Base-by-base conservation (phyloP, 805 yeast genomes). In the Debaryomyces hansenii region DNA sequence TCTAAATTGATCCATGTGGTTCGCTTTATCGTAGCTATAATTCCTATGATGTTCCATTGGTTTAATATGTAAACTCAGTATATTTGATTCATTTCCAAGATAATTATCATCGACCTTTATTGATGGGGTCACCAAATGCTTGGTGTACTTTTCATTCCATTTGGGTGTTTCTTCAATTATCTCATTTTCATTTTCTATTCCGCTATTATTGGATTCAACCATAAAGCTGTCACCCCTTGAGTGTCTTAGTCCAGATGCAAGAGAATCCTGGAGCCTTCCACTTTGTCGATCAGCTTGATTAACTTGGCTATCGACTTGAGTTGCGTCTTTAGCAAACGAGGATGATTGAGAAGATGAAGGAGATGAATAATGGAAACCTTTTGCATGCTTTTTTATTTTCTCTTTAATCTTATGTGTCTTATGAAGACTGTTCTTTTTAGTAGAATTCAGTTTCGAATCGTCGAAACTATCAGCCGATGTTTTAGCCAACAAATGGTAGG, bases 351-450 rank as follows among this genome's bases (percentile, higher is more conserved):
- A 31, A 9, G 40, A 37, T 37, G 40, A 37, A 1, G 41, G 40
- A 3, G 50, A 38, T 11, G 40, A 37, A 40, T 40, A 24, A 34
- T 50, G 46, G n/a, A 52, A 20, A 18, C 48, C 52, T 27, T 39
- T 37, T 8, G 47, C 41, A 20, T 39, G 47, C 37, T 41, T 50
- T 35, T 46, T 47, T 31, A 51, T 39, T 24, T 45, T 47, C 4
- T 41, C 47, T 31, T 44, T 52, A n/a, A 49, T 18, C 29, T 24
- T 37, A 18, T 37, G 40, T 20, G 14, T 37, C 14, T 37, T 37
- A 14, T n/a, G 20, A 2, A 44, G 45, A 14, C 48, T 41, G 37
- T 48, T 44, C 4, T 44, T 16, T 4, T 40, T 16, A n/a, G 46
- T 35, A n/a, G 44, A 28, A 11, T 21, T 20, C n/a, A 16, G 40